Conservation (phyloP, 345 rosid genomes). For the Limnanthes douglasii region DNA sequence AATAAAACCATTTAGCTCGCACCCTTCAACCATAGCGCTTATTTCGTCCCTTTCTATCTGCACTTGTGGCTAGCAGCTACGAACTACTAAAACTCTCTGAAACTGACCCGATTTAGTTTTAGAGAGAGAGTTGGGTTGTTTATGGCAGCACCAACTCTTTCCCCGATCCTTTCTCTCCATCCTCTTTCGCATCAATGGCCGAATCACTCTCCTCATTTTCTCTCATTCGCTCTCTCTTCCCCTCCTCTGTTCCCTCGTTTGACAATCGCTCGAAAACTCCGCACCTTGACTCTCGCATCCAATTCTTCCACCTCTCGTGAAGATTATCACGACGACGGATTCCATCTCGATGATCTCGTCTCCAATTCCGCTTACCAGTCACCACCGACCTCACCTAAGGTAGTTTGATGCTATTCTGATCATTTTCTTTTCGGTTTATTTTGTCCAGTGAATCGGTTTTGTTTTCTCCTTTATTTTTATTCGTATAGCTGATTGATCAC, state of each 20-base stretch:
- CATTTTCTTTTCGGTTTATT: not conserved
- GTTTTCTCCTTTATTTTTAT: no score
- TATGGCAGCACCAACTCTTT: slow-evolving; percentile 13
- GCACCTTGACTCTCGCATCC: slow-evolving; percentile 14
- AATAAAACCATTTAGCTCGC: no score
- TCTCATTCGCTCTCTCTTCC: slow-evolving; percentile 16
- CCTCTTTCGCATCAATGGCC: slow-evolving; percentile 9
- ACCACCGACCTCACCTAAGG: slow-evolving; percentile 32
- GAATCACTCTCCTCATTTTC: slow-evolving; percentile 9
- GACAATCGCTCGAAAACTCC: slow-evolving; percentile 12
- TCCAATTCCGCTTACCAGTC: slow-evolving; percentile 15
- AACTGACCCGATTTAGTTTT: no score
- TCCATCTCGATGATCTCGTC: slow-evolving; percentile 31
- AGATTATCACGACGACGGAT: slow-evolving; percentile 14
- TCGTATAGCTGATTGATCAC: no score
- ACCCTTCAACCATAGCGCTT: no score
- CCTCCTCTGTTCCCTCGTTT: slow-evolving; percentile 13
- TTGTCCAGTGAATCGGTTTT: not conserved
- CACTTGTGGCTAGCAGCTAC: no score
- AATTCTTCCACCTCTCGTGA: slow-evolving; percentile 20
- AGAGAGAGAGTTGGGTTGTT: slow-evolving; percentile 4
- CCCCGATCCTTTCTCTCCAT: slow-evolving; percentile 21
- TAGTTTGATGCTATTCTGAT: slow-evolving; percentile 1
- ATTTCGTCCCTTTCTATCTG: no score
- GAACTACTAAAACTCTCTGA: no score